These are phyloP conservation scores for Eutrema yunnanense DNA, from an alignment of 345 rosid species.

Conservation along the genomic window DNA sequence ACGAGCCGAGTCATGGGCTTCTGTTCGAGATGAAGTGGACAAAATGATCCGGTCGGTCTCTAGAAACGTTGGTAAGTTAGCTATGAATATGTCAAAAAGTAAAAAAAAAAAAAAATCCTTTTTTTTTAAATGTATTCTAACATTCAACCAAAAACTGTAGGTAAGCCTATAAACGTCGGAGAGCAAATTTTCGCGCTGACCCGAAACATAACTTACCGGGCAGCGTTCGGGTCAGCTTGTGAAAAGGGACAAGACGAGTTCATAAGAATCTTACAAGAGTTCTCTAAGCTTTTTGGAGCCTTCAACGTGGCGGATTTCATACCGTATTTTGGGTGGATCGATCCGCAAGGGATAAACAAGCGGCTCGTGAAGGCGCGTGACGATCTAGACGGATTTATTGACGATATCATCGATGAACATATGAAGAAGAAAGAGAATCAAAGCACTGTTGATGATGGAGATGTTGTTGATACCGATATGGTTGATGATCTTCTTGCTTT, in stretches of 20 bases:
- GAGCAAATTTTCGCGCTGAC: slow-evolving; percentile 70
- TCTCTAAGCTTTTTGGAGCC: slow-evolving; percentile 93
- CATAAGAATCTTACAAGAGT: slow-evolving; percentile 79
- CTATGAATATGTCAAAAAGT: background rate
- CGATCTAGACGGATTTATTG: slow-evolving; percentile 71
- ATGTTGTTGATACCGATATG: slow-evolving; percentile 51
- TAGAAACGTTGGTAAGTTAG: slow-evolving; percentile 35
- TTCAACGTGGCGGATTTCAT: slow-evolving; percentile 88
- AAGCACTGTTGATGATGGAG: slow-evolving; percentile 26
- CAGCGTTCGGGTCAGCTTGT: slow-evolving; percentile 72
- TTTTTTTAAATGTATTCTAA: background rate
- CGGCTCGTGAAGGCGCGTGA: slow-evolving; percentile 62
- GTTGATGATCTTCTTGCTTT: slow-evolving; percentile 88
- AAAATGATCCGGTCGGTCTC: slow-evolving; percentile 36
- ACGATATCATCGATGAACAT: slow-evolving; percentile 74
- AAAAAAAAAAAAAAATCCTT: no score
- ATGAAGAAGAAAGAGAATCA: slow-evolving; percentile 36
- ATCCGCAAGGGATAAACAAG: slow-evolving; percentile 63
- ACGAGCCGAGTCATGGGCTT: slow-evolving; percentile 90
- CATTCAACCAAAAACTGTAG: background rate
- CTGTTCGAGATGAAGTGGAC: slow-evolving; percentile 85
- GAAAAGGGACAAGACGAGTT: slow-evolving; percentile 71
- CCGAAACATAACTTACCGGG: slow-evolving; percentile 65
- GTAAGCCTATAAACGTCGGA: slow-evolving; percentile 56
- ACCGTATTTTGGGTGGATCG: slow-evolving; percentile 67